Percentiles rank a stretch among this genome's conserved stretches.
Evolutionary conservation across 2,329 filamentous ascomycete genomes (phyloP).

Genomic region (Alternaria solani): DNA sequence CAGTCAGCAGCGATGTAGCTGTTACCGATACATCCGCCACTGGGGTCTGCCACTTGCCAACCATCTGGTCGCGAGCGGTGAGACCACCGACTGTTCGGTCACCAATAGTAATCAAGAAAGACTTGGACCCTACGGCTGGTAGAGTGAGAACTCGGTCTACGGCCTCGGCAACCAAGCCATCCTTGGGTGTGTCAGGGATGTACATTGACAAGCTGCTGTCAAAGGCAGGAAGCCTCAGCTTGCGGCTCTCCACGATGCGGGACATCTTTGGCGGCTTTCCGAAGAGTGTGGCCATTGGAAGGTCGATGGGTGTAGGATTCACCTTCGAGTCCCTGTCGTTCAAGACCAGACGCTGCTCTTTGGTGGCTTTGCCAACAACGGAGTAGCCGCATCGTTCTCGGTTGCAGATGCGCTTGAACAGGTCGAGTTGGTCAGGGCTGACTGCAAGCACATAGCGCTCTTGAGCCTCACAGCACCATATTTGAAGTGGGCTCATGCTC

Average conservation of each 20-base stretch:
- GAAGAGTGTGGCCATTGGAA: conserved; percentile 88
- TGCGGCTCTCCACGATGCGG: conserved; percentile 74
- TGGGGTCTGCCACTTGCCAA: conserved; percentile 94
- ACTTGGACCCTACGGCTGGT: conserved; percentile 94
- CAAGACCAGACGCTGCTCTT: conserved; percentile 77
- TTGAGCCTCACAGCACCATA: conserved; percentile 98
- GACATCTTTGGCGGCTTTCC: conserved; percentile 86
- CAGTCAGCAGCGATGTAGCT: conserved; percentile 77
- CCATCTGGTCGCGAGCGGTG: conserved; percentile 90
- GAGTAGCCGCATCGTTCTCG: conserved; percentile 93
- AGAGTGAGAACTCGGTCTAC: conserved; percentile 82
- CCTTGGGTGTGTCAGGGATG: conserved; percentile 64
- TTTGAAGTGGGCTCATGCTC: conserved; percentile 93
- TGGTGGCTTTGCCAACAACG: conserved; percentile 81
- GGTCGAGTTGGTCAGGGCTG: conserved; percentile 79
- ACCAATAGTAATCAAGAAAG: conserved; percentile 95
- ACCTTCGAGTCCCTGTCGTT: conserved; percentile 80
- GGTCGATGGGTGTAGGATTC: conserved; percentile 81
- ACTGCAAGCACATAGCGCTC: conserved; percentile 95
- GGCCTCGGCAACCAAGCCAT: conserved; percentile 70
- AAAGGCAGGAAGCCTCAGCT: conserved; percentile 73
- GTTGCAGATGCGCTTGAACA: conserved; percentile 72
- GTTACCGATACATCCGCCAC: conserved; percentile 95
- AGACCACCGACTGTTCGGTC: conserved; percentile 92
- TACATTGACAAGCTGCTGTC: conserved; percentile 76